A percentile compares a stretch with the other conserved stretches of the same genome.
Evolutionary conservation across 495 filamentous ascomycete species (phyloP).

Genomic region (Podospora sp.): DNA sequence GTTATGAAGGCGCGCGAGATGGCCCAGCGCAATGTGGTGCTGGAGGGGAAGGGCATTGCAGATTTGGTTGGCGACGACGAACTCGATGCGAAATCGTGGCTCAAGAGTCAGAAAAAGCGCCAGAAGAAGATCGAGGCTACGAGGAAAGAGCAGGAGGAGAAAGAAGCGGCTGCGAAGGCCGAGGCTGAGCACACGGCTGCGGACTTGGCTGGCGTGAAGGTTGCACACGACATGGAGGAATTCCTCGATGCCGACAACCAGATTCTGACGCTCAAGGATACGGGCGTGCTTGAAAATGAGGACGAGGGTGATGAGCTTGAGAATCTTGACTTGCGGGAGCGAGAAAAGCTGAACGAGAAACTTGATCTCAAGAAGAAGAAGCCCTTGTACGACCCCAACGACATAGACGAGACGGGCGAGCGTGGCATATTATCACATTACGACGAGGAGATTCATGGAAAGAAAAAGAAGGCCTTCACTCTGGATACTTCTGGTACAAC

Average conservation of each 20-base stretch:
- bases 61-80: slow-evolving; percentile 67
- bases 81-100: slow-evolving; percentile 82
- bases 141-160: slow-evolving; percentile 72
- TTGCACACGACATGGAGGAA: slow-evolving; percentile 77
- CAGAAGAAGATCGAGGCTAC: slow-evolving; percentile 86
- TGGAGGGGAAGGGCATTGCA: slow-evolving; percentile 81
- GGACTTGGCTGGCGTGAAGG: slow-evolving; percentile 86
- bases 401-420: slow-evolving; percentile 66
- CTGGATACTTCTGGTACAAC: slow-evolving; percentile 75
- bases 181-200: slow-evolving; percentile 69
- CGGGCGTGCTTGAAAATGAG: slow-evolving; percentile 80
- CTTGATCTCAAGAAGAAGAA: slow-evolving; percentile 90
- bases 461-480: slow-evolving; percentile 86
- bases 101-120: slow-evolving; percentile 83
- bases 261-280: slow-evolving; percentile 88
- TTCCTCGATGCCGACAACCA: slow-evolving; percentile 82
- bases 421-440: slow-evolving; percentile 79
- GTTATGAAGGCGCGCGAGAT: slow-evolving; percentile 88
- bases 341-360: slow-evolving; percentile 74
- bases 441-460: slow-evolving; percentile 92
- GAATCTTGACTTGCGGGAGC: slow-evolving; percentile 74
- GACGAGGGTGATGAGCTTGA: slow-evolving; percentile 93
- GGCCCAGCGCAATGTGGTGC: slow-evolving; percentile 69
- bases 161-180: slow-evolving; percentile 44
- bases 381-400: slow-evolving; percentile 83